These are phyloP conservation scores for Verticillium albo-atrum DNA, from an alignment of 2,329 filamentous ascomycete genomes.

Conservation along the genomic window DNA sequence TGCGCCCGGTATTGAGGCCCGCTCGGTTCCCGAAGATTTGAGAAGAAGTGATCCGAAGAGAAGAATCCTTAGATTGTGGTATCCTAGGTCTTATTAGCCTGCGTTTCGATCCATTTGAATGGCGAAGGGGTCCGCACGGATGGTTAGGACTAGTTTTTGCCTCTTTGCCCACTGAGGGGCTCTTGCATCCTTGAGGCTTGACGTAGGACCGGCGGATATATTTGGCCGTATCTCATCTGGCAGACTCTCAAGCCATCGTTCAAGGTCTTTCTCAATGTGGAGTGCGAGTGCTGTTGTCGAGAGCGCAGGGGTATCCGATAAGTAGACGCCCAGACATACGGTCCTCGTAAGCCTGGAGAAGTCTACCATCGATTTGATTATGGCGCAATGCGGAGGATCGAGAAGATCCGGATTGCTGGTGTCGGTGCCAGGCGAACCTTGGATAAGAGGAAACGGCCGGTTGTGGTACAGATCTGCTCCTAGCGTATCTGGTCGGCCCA, in stretches of 20 bases:
- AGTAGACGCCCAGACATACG: constrained; percentile 18
- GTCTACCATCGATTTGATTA: constrained; percentile 21
- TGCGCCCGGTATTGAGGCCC: constrained; percentile 11
- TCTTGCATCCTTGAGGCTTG: constrained; percentile 13
- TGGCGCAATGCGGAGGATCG: constrained; percentile 20
- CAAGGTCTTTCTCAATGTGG: constrained; percentile 16
- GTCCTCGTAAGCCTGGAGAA: constrained; percentile 19
- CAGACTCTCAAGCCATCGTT: constrained; percentile 16
- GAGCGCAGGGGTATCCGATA: constrained; percentile 12
- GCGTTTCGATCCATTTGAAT: not conserved
- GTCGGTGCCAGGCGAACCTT: constrained; percentile 5
- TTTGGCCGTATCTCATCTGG: constrained; percentile 17
- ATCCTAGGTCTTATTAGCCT: constrained; percentile 8
- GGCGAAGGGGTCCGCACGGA: constrained; percentile 9
- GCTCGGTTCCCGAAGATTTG: constrained; percentile 12
- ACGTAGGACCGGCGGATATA: constrained; percentile 5
- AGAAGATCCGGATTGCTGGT: constrained; percentile 7
- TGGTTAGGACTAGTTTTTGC: constrained; percentile 18
- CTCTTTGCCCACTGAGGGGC: constrained; percentile 21
- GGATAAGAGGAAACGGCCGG: constrained; percentile 23
- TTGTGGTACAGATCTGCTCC: constrained; percentile 45
- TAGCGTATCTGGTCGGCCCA: constrained; percentile 42
- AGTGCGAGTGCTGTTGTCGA: constrained; percentile 15
- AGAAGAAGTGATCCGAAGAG: constrained; percentile 20
- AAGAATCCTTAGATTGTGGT: constrained; percentile 20